Evolutionary conservation across 2,329 filamentous ascomycete species (phyloP), one percentile per base, ranked within the genome.

Genomic region (Amylocarpus encephaloides): DNA sequence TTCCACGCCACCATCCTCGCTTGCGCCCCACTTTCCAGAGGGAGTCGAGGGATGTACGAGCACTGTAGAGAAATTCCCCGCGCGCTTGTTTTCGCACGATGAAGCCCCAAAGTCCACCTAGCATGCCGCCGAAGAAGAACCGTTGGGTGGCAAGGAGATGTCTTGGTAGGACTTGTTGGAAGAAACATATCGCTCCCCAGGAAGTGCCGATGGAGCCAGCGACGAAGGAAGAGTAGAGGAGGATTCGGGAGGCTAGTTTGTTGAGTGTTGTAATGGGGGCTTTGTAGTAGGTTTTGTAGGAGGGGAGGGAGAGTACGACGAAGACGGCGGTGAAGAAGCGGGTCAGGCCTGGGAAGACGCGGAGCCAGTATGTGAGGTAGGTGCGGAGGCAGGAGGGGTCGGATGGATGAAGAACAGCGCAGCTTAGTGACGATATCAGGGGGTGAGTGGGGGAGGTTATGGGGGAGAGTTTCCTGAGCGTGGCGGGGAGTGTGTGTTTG

Each of bases 1-100:
- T 77, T 10, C 88, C 88, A 57, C 78, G 82, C 89, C 92, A 95
- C 82, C 89, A 89, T 1, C 88, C 79, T 32, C 85, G 75, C 80
- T 97, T 97, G 49, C 86, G 80, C n/a, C 91, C 90, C 0, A 95
- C 88, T 73, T 95, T 95, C 88, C 90, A 97, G 41, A 90, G 68
- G 34, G 82, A 88, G 66, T 95, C 87, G 29, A 95, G 74, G 52
- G 85, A 89, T n/a, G 84, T 72, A 2, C 91, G 78, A 29, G 86
- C 81, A 56, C 81, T 83, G 68, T 93, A 93, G 53, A 96, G 62
- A 68, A 94, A 95, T 48, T 88, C 78, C 1, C 77, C 75, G 13
- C 86, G 72, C 38, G 84, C 79, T 53, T 77, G 72, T 44, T 74
- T 73, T 40, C 83, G 74, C 64, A 90, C 85, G 1, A 95, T 70